Percentiles rank a stretch among this genome's conserved stretches.
Conservation (phyloP, 2,329 filamentous ascomycete species). For the Gyromitra esculenta region DNA sequence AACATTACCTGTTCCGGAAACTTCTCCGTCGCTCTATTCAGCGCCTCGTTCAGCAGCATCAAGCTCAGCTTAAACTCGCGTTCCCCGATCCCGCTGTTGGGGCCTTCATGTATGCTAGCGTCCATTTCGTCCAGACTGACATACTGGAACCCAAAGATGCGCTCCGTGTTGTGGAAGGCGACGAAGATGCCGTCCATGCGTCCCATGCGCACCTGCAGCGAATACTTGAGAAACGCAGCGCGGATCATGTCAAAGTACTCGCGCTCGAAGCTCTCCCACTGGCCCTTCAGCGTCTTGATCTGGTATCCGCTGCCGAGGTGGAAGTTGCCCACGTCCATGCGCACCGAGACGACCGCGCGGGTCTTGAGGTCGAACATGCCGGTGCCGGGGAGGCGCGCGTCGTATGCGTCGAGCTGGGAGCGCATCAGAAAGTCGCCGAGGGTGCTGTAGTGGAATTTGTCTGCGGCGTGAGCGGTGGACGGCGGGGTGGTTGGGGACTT, state of each 20-base stretch:
- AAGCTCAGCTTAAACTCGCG: slow-evolving; percentile 86
- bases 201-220: slow-evolving; percentile 93
- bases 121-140: slow-evolving; percentile 89
- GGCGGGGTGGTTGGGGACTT: slow-evolving; percentile 74
- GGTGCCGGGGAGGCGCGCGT: slow-evolving; percentile 83
- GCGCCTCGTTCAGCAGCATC: slow-evolving; percentile 77
- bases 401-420: slow-evolving; percentile 91
- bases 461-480: slow-evolving; percentile 69
- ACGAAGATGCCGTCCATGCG: slow-evolving; percentile 99
- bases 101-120: slow-evolving; percentile 72
- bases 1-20: slow-evolving; percentile 72
- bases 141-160: slow-evolving; percentile 98
- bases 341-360: slow-evolving; percentile 86
- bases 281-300: slow-evolving; percentile 77
- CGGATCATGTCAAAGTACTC: slow-evolving; percentile 98
- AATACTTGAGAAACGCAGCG: slow-evolving; percentile 94
- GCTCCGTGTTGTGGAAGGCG: slow-evolving; percentile 91
- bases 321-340: slow-evolving; percentile 81
- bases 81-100: slow-evolving; percentile 75
- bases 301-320: slow-evolving; percentile 85
- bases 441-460: slow-evolving; percentile 87
- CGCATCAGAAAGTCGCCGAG: slow-evolving; percentile 91
- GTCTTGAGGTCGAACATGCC: slow-evolving; percentile 98
- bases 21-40: slow-evolving; percentile 77
- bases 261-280: slow-evolving; percentile 90